A percentile compares a stretch with the other conserved stretches of the same genome.
Conservation (phyloP, 331 rosid genomes). For the Malus hybrid region DNA sequence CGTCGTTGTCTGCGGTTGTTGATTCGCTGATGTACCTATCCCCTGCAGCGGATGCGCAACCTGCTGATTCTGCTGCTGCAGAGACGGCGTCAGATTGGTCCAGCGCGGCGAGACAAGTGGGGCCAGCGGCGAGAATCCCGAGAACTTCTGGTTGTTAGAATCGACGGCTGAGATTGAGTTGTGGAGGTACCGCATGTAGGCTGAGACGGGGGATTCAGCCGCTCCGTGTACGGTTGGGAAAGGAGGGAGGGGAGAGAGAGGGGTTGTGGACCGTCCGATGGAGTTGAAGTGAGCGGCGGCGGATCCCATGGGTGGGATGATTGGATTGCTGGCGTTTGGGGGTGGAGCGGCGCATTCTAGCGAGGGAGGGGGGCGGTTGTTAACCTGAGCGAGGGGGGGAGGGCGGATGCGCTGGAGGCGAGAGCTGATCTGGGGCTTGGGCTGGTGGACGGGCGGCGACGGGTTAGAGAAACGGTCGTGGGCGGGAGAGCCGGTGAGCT, state of each 20-base stretch:
- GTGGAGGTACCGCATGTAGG: slow-evolving; percentile 73
- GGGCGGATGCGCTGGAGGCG: slow-evolving; percentile 94
- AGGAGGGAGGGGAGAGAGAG: slow-evolving; percentile 84
- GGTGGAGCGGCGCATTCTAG: slow-evolving; percentile 26
- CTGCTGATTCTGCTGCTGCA: slow-evolving; percentile 27
- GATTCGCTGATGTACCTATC: not conserved
- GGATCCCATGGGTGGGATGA: slow-evolving; percentile 12
- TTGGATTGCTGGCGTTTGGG: slow-evolving; percentile 5
- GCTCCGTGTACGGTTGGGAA: slow-evolving; percentile 78
- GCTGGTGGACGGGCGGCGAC: slow-evolving; percentile 63
- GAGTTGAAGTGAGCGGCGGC: slow-evolving; percentile 22
- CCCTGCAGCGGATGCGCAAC: slow-evolving; percentile 17
- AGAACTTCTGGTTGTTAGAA: slow-evolving; percentile 32
- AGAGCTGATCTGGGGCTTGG: slow-evolving; percentile 56
- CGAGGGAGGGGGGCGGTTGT: slow-evolving; percentile 51
- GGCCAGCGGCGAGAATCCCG: slow-evolving; percentile 63
- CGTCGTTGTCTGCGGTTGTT: not conserved
- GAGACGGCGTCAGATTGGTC: slow-evolving; percentile 34
- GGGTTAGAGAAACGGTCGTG: slow-evolving; percentile 71
- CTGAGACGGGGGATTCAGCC: slow-evolving; percentile 90
- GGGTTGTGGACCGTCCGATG: slow-evolving; percentile 44
- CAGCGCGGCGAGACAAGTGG: slow-evolving; percentile 50
- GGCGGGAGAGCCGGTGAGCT: slow-evolving; percentile 92
- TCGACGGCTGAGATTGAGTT: slow-evolving; percentile 34
- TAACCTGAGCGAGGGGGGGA: slow-evolving; percentile 71